phyloP scores from a whole-genome alignment of 192 early-diverging fungal genomes.

The Umbelopsis sp. region DNA sequence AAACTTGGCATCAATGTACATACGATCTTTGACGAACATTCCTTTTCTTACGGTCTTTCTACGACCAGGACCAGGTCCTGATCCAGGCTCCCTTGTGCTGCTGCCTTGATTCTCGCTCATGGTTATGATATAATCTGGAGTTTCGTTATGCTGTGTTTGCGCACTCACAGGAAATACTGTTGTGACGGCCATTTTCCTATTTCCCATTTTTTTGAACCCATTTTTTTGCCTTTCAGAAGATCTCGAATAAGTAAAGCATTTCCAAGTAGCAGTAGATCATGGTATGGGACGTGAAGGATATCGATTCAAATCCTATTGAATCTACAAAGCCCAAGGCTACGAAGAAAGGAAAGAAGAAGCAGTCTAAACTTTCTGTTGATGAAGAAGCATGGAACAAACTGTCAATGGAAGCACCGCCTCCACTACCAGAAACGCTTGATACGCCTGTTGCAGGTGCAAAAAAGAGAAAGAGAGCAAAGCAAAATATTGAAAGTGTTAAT shows the following conservation, averaged over 20 bases:
- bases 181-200: background rate
- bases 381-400: constrained; percentile 1
- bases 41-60: constrained; percentile 43
- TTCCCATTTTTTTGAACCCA: background rate
- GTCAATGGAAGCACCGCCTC: constrained; percentile 1
- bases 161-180: background rate
- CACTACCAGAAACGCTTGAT: background rate
- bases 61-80: constrained; percentile 41
- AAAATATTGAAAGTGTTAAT: constrained; percentile 22
- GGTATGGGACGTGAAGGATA: constrained; percentile 8
- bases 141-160: background rate
- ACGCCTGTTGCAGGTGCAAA: background rate
- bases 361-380: background rate
- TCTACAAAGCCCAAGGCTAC: background rate
- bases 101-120: constrained; percentile 30
- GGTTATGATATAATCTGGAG: background rate
- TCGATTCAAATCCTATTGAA: background rate
- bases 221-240: background rate
- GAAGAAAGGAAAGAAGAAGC: constrained; percentile 1
- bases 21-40: constrained; percentile 45
- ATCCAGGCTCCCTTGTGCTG: constrained; percentile 28
- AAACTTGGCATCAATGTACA: background rate
- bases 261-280: background rate
- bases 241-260: background rate
- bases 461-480: constrained; percentile 9